phyloP scores from a whole-genome alignment of 257 asterid species.

The Nicotiana attenuata region DNA sequence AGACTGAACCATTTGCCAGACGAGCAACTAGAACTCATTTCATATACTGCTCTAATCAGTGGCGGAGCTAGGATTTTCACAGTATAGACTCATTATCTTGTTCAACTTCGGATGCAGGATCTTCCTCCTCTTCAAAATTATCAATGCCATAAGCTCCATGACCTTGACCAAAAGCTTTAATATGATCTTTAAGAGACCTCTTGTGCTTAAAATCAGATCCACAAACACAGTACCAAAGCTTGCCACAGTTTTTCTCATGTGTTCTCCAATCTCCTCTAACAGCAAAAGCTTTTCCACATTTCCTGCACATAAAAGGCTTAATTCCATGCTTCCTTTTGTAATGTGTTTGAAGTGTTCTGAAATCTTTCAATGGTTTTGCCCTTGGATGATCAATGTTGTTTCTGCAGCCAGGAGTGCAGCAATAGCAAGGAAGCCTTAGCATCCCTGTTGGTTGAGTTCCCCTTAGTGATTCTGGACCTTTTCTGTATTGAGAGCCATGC shows the following conservation, averaged over 20 bases:
- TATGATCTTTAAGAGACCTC: slow-evolving; percentile 76
- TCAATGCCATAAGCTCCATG: slow-evolving; percentile 65
- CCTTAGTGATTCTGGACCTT: slow-evolving; percentile 82
- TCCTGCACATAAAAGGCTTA: slow-evolving; percentile 82
- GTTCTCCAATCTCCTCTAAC: slow-evolving; percentile 91
- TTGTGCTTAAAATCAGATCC: slow-evolving; percentile 82
- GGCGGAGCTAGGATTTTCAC: no score
- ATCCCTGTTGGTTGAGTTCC: slow-evolving; percentile 92
- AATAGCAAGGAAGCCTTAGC: slow-evolving; percentile 84
- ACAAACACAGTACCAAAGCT: slow-evolving; percentile 81
- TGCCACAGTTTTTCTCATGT: slow-evolving; percentile 81
- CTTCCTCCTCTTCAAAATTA: slow-evolving; percentile 68
- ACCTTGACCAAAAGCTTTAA: slow-evolving; percentile 77
- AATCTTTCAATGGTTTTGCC: slow-evolving; percentile 78
- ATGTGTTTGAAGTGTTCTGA: slow-evolving; percentile 89
- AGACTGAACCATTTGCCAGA: no score
- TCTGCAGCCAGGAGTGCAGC: slow-evolving; percentile 74
- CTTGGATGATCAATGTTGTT: slow-evolving; percentile 90
- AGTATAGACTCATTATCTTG: slow-evolving; percentile 39
- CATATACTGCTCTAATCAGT: no score
- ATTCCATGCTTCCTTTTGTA: slow-evolving; percentile 92
- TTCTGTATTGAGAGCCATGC: slow-evolving; percentile 91
- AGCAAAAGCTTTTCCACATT: slow-evolving; percentile 74
- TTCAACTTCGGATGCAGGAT: slow-evolving; percentile 74
- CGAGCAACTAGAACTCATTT: no score